Conservation (phyloP, 2,329 filamentous ascomycete species). For the Epichloe festucae region DNA sequence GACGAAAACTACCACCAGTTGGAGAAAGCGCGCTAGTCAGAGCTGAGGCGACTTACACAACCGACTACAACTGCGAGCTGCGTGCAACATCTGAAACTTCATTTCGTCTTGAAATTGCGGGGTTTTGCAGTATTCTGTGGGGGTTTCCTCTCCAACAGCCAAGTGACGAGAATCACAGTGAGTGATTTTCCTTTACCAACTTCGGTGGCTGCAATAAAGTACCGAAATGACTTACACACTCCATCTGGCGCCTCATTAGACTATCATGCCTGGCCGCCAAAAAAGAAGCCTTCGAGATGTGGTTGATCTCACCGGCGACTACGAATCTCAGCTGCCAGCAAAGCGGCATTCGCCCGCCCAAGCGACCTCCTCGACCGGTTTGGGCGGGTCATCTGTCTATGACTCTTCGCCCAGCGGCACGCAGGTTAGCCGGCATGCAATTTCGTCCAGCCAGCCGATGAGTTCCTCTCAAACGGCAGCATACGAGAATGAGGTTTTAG, state of each 20-base stretch:
- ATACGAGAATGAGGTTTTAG: slow-evolving; percentile 27
- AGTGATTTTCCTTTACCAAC: neutral
- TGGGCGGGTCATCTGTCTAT: slow-evolving; percentile 10
- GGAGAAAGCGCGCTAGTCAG: neutral
- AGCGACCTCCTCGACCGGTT: slow-evolving; percentile 6
- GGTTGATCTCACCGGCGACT: slow-evolving; percentile 30
- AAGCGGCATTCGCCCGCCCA: slow-evolving; percentile 16
- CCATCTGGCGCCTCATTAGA: neutral
- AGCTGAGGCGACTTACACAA: neutral
- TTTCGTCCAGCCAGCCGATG: slow-evolving; percentile 4
- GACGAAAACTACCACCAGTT: neutral
- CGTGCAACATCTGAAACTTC: neutral
- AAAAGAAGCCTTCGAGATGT: slow-evolving; percentile 26
- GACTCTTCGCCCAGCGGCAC: slow-evolving; percentile 1
- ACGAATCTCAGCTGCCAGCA: slow-evolving; percentile 11
- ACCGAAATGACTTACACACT: neutral
- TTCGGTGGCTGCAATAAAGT: neutral
- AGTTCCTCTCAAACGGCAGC: slow-evolving; percentile 1
- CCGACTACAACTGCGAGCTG: neutral
- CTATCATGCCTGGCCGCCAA: slow-evolving; percentile 5
- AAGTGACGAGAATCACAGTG: no score
- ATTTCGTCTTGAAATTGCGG: neutral
- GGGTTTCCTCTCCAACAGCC: no score
- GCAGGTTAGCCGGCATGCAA: slow-evolving; percentile 5
- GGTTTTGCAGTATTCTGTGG: neutral